Conservation (phyloP, 805 yeast genomes). For the Lachancea waltii region DNA sequence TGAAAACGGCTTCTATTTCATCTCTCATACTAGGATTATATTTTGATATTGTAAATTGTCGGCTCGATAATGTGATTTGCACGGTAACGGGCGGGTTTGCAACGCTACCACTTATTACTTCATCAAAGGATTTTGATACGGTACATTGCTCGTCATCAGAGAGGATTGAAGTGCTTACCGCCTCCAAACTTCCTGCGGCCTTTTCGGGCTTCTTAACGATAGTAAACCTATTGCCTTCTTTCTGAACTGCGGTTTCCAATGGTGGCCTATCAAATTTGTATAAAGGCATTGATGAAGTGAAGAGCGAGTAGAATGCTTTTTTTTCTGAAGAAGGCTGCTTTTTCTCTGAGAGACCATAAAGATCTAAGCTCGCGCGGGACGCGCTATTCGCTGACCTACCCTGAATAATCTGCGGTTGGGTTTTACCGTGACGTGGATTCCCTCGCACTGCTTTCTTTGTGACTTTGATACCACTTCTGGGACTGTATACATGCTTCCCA, state of each 20-base stretch:
- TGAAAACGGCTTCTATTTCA: constrained; percentile 15
- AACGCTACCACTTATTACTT: constrained; percentile 11
- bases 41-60: constrained; percentile 18
- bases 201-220: not conserved
- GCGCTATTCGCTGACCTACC: no score
- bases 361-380: no score
- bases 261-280: not conserved
- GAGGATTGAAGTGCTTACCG: not conserved
- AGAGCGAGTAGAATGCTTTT: no score
- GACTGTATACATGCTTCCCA: no score
- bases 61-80: constrained; percentile 12
- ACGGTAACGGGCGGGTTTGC: constrained; percentile 17
- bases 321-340: constrained; percentile 9
- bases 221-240: constrained; percentile 2
- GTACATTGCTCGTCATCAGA: not conserved
- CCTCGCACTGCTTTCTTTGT: no score
- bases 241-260: constrained; percentile 5
- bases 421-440: no score
- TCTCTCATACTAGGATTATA: constrained; percentile 6
- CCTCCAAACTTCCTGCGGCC: not conserved
- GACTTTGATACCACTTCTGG: no score
- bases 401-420: no score
- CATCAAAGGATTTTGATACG: constrained; percentile 8
- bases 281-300: no score
- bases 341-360: not conserved